A percentile compares a stretch with the other conserved stretches of the same genome.
phyloP scores from a whole-genome alignment of 2,329 filamentous ascomycete species.

The Sclerotinia nivalis region DNA sequence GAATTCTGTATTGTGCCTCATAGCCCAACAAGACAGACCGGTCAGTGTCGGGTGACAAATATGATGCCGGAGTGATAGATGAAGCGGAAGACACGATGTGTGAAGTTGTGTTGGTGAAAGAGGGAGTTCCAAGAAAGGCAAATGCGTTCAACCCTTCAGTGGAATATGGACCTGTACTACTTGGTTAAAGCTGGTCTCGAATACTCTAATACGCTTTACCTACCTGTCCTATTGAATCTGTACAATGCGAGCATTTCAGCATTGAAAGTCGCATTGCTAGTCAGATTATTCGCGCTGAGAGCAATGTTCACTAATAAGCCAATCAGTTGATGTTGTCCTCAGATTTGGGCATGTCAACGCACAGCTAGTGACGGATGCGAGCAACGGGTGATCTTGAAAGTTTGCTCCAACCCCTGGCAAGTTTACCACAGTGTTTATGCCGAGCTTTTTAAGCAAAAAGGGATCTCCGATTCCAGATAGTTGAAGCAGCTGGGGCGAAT shows the following conservation, averaged over 20 bases:
- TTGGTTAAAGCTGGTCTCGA: background rate
- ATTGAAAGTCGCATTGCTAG: constrained; percentile 19
- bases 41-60: background rate
- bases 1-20: constrained; percentile 18
- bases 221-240: constrained; percentile 18
- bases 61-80: constrained; percentile 10
- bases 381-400: constrained; percentile 48
- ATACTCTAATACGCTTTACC: background rate
- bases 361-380: constrained; percentile 23
- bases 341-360: background rate
- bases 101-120: constrained; percentile 17
- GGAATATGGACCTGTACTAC: constrained; percentile 18
- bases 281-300: constrained; percentile 13
- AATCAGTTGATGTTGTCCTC: background rate
- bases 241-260: constrained; percentile 22
- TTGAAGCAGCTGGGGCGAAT: constrained; percentile 54
- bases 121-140: constrained; percentile 13
- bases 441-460: constrained; percentile 46
- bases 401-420: constrained; percentile 54
- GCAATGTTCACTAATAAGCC: background rate
- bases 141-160: constrained; percentile 11
- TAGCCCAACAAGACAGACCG: constrained; percentile 16
- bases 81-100: constrained; percentile 3
- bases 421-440: constrained; percentile 47
- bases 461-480: constrained; percentile 52